A percentile compares a stretch with the other conserved stretches of the same genome.
Conservation (phyloP, 306 rosid genomes). For the Cicer cuneatum region DNA sequence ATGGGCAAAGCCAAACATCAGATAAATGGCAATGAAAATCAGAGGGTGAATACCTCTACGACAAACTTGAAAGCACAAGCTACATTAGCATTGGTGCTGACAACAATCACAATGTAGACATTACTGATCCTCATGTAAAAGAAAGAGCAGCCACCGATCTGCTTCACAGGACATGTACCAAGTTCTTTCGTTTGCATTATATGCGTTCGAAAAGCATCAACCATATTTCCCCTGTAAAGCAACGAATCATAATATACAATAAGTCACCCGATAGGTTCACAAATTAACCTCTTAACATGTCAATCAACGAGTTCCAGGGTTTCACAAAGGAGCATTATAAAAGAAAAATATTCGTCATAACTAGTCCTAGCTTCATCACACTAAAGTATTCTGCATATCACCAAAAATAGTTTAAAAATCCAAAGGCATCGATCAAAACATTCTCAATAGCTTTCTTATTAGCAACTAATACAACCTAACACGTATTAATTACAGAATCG, state of each 20-base stretch:
- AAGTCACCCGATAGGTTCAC: not conserved
- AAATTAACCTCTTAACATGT: slow-evolving; percentile 29
- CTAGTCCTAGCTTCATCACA: slow-evolving; percentile 29
- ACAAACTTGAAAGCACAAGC: slow-evolving; percentile 99
- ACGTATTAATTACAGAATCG: not conserved
- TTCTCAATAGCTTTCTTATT: slow-evolving; percentile 1
- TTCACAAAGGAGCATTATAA: not conserved
- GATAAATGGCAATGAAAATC: slow-evolving; percentile 17
- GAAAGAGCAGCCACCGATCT: slow-evolving; percentile 97
- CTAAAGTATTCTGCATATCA: not conserved
- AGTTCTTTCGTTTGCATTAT: slow-evolving; percentile 98
- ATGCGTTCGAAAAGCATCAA: slow-evolving; percentile 93
- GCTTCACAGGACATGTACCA: slow-evolving; percentile 98
- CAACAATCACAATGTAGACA: slow-evolving; percentile 71
- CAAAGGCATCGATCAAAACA: slow-evolving; percentile 22
- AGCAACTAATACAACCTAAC: not conserved
- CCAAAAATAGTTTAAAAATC: not conserved
- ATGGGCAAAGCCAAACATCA: slow-evolving; percentile 9
- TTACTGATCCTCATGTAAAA: slow-evolving; percentile 98
- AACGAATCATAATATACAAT: slow-evolving; percentile 2
- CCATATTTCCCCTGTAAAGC: slow-evolving; percentile 92
- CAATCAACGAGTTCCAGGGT: slow-evolving; percentile 28
- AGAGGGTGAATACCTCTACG: slow-evolving; percentile 74
- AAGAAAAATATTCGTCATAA: slow-evolving; percentile 13
- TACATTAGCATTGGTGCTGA: slow-evolving; percentile 97